Conservation (phyloP, 257 asterid species). For the Scutellaria baicalensis region DNA sequence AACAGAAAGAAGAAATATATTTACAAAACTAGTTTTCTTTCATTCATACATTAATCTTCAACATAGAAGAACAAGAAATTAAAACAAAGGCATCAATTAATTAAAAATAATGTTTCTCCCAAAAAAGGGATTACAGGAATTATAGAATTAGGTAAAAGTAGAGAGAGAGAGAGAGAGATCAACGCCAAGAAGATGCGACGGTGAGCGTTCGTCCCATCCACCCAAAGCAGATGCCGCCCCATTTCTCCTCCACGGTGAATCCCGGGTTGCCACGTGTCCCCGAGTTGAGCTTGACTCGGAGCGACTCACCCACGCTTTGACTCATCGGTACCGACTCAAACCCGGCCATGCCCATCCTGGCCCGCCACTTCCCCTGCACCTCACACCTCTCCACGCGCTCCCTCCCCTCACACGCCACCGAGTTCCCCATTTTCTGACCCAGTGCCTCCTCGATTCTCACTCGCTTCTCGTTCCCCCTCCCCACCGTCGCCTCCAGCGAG, state of each 20-base stretch:
- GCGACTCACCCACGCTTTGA: slow-evolving; percentile 44
- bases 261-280: slow-evolving; percentile 94
- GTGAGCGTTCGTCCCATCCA: slow-evolving; percentile 93
- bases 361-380: slow-evolving; percentile 86
- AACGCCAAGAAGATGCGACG: slow-evolving; percentile 94
- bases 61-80: background rate
- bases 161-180: slow-evolving; percentile 7
- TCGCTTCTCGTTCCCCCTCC: slow-evolving; percentile 36
- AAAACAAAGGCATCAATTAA: slow-evolving; percentile 10
- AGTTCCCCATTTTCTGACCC: slow-evolving; percentile 67
- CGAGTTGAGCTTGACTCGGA: slow-evolving; percentile 47
- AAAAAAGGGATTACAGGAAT: slow-evolving; percentile 15
- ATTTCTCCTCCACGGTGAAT: slow-evolving; percentile 55
- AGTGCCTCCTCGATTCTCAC: slow-evolving; percentile 69
- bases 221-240: slow-evolving; percentile 77
- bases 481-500: slow-evolving; percentile 61
- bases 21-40: too few relatives aligned
- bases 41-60: too few relatives aligned
- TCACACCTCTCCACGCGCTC: slow-evolving; percentile 90
- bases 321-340: slow-evolving; percentile 44
- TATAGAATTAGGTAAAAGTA: slow-evolving; percentile 8
- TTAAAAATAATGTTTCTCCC: background rate
- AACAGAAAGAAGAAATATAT: too few relatives aligned
- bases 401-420: slow-evolving; percentile 94
- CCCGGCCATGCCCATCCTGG: slow-evolving; percentile 86